Percentiles rank a stretch among this genome's conserved stretches.
These are phyloP conservation scores for Saccharum spontaneum DNA, from an alignment of 176 grass and related monocot species.

Conservation along the genomic window DNA sequence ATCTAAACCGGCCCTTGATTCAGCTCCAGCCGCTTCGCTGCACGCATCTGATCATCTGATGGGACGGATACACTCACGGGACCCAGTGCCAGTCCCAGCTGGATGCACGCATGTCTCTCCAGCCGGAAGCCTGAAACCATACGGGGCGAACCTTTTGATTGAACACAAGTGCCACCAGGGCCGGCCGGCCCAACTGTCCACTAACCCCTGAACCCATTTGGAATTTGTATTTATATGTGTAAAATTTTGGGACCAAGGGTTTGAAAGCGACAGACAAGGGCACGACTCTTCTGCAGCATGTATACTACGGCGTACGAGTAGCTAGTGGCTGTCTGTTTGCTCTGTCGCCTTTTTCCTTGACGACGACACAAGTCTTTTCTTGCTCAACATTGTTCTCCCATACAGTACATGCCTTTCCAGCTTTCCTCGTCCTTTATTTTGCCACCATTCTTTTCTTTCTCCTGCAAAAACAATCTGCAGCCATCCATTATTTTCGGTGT, in stretches of 20 bases:
- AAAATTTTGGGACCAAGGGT: neutral
- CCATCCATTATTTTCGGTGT: neutral
- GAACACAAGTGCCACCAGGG: neutral
- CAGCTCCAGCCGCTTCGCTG: neutral
- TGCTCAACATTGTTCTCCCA: neutral
- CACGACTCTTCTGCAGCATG: slow-evolving; percentile 28
- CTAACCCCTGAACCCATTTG: neutral
- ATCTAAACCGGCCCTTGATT: neutral
- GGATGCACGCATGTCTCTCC: slow-evolving; percentile 24
- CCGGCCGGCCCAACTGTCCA: neutral
- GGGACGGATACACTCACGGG: neutral
- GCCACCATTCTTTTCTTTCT: neutral
- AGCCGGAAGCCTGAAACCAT: slow-evolving; percentile 18
- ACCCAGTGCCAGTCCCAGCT: slow-evolving; percentile 1
- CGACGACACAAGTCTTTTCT: slow-evolving; percentile 20
- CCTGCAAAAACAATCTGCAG: neutral
- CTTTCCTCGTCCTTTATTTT: neutral
- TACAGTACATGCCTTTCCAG: neutral
- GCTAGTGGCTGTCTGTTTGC: slow-evolving; percentile 19
- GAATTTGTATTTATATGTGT: neutral
- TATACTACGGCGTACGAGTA: neutral
- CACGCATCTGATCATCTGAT: neutral
- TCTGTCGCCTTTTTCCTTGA: neutral
- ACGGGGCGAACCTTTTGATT: neutral
- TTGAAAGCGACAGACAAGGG: neutral